Percentiles rank a stretch among this genome's conserved stretches.
These are phyloP conservation scores for Exophiala spinifera DNA, from an alignment of 2,329 filamentous ascomycete species.

Conservation along the genomic window DNA sequence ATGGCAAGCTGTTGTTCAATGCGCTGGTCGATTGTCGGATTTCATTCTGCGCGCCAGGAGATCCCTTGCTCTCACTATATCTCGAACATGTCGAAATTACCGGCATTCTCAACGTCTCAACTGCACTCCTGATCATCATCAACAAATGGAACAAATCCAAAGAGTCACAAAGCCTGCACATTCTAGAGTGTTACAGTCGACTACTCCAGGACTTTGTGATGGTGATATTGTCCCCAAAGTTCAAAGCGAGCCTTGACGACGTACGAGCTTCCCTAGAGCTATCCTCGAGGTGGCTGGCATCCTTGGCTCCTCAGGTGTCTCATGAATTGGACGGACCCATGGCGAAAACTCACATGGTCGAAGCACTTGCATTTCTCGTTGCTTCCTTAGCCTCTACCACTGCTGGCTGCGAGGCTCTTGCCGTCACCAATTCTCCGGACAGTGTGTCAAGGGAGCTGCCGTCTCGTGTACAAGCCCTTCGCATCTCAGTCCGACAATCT, in stretches of 20 bases:
- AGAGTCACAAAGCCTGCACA: background rate
- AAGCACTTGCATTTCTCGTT: conserved; percentile 22
- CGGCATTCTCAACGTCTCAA: conserved; percentile 16
- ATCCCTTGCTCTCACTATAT: conserved; percentile 28
- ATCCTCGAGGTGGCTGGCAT: conserved; percentile 22
- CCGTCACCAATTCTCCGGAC: background rate
- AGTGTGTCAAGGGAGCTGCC: background rate
- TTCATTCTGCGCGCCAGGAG: conserved; percentile 23
- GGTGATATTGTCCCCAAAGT: conserved; percentile 18
- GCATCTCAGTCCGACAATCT: conserved; percentile 12
- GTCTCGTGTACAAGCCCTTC: conserved; percentile 1
- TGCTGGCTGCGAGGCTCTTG: conserved; percentile 19
- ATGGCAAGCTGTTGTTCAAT: conserved; percentile 20
- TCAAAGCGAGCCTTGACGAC: conserved; percentile 9
- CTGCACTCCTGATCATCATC: conserved; percentile 21
- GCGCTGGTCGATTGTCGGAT: conserved; percentile 22
- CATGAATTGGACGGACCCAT: conserved; percentile 4
- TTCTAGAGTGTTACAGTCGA: conserved; percentile 11
- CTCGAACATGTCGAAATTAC: conserved; percentile 20
- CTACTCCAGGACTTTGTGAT: conserved; percentile 25
- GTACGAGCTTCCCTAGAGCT: conserved; percentile 9
- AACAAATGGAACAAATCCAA: conserved; percentile 17
- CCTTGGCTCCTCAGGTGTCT: conserved; percentile 10
- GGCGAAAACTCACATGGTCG: conserved; percentile 13
- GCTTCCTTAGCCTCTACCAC: conserved; percentile 20